Evolutionary conservation across 345 rosid species (phyloP), one percentile per base, ranked within the genome.

Genomic region (Carallia pectinifolia): DNA sequence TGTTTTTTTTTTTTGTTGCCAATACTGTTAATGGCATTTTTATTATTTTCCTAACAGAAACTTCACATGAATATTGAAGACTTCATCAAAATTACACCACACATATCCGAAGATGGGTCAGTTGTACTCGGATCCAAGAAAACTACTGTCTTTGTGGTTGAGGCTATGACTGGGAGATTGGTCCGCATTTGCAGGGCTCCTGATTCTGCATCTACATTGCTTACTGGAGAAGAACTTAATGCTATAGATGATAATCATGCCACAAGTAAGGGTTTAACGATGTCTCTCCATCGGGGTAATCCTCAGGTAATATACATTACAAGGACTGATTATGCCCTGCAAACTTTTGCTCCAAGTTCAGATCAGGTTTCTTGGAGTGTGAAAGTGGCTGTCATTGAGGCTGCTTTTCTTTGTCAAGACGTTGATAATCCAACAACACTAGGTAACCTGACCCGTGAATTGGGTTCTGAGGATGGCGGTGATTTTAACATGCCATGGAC

Each of bases 401-500:
- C 73, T 56, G 72, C 67, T 38, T 67, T 71, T 39, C 76, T 68
- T 10, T 71, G 80, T 58, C 72, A 71, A 33, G 69, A 62, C 4
- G 6, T 56, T 56, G 37, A 31, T 40, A 62, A 38, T 66, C 34
- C 71, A 36, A 36, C 38, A 36, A 36, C 38, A 36, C 38, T 36
- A 36, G 38, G 4, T n/a, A 76, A 81, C 61, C 65, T 77, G 1
- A 81, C 77, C 67, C 53, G 71, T 65, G 77, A 78, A 38, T 82
- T 76, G 66, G 88, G 86, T 71, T 84, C 86, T 69, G 85, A 83
- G 70, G 71, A 78, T 44, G 71, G 61, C 47, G 75, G 71, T 72
- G 81, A 85, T 60, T 78, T 85, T 58, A 79, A 78, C 58, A 69
- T 80, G 87, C 90, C 86, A 19, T 83, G 87, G 58, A 71, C 79